A percentile compares a stretch with the other conserved stretches of the same genome.
Evolutionary conservation across 345 rosid genomes (phyloP).

Genomic region (Physaria fendleri): DNA sequence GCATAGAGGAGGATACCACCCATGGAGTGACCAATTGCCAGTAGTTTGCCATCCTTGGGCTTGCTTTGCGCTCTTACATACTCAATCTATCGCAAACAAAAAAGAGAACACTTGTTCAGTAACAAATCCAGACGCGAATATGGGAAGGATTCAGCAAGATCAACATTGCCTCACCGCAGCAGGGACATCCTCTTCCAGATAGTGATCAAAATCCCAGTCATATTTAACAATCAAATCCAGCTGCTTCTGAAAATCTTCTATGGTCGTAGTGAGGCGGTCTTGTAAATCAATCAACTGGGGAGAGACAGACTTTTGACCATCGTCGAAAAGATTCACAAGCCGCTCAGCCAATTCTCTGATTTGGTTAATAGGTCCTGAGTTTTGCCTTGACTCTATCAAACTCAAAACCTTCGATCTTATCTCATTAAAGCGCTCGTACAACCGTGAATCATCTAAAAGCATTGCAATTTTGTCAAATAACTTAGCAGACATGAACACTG

Average conservation of each 20-base stretch:
- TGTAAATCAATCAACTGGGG: constrained; percentile 79
- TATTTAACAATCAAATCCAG: constrained; percentile 78
- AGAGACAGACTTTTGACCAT: constrained; percentile 77
- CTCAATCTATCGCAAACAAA: constrained; percentile 32
- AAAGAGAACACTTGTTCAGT: constrained; percentile 17
- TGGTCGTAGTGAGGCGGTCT: constrained; percentile 65
- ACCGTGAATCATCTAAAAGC: constrained; percentile 65
- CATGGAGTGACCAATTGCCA: constrained; percentile 76
- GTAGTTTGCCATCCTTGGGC: constrained; percentile 69
- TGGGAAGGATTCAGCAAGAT: background rate
- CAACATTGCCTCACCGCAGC: constrained; percentile 88
- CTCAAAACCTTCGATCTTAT: constrained; percentile 60
- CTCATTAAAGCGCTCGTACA: constrained; percentile 67
- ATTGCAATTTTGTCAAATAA: constrained; percentile 72
- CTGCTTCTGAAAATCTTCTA: constrained; percentile 91
- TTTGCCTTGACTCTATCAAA: constrained; percentile 71
- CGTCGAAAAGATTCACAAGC: constrained; percentile 69
- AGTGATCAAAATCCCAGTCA: constrained; percentile 97
- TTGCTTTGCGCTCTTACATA: constrained; percentile 36
- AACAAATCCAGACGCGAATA: background rate
- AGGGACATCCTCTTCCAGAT: constrained; percentile 95
- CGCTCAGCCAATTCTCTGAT: constrained; percentile 61
- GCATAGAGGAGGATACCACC: constrained; percentile 38
- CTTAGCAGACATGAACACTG: constrained; percentile 61
- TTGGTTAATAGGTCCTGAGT: constrained; percentile 64